Evolutionary conservation across 192 early-diverging fungal species (phyloP).

Genomic region (Backusella mclennaniae): DNA sequence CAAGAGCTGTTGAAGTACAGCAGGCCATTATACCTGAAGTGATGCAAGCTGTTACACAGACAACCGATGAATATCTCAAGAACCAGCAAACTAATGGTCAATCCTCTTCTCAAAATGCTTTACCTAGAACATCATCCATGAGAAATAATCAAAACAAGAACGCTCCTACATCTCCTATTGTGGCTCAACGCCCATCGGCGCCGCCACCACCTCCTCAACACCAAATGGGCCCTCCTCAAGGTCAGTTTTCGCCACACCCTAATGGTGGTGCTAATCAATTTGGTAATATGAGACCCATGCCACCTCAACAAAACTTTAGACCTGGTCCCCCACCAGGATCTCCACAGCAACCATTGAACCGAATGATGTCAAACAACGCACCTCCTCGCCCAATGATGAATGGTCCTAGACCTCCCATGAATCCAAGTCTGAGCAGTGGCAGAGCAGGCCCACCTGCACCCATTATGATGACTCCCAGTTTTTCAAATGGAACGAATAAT

Average conservation of each 20-base stretch:
- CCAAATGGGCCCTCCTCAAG: not conserved
- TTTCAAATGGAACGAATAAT: not conserved
- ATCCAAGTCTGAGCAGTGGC: not conserved
- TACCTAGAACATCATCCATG: conserved; percentile 21
- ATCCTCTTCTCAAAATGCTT: not conserved
- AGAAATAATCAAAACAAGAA: not conserved
- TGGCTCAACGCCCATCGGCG: not conserved
- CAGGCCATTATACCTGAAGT: conserved; percentile 24
- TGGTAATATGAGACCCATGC: not conserved
- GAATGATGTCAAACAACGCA: not conserved
- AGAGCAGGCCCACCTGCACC: conserved; percentile 7
- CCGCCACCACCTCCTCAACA: not conserved
- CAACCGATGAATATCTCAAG: conserved; percentile 16
- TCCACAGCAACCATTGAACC: not conserved
- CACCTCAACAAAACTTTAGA: not conserved
- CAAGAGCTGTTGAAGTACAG: conserved; percentile 27
- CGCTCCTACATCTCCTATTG: not conserved
- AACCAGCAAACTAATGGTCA: not conserved
- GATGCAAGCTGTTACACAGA: conserved; percentile 31
- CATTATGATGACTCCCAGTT: conserved; percentile 13
- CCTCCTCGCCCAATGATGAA: not conserved
- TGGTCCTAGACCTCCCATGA: not conserved
- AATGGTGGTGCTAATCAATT: not conserved
- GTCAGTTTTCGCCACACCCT: not conserved
- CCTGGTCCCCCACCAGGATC: not conserved